Evolutionary conservation across 106 monocot species (phyloP), one percentile per base, ranked within the genome.

Genomic region (Hemerocallis citrina): DNA sequence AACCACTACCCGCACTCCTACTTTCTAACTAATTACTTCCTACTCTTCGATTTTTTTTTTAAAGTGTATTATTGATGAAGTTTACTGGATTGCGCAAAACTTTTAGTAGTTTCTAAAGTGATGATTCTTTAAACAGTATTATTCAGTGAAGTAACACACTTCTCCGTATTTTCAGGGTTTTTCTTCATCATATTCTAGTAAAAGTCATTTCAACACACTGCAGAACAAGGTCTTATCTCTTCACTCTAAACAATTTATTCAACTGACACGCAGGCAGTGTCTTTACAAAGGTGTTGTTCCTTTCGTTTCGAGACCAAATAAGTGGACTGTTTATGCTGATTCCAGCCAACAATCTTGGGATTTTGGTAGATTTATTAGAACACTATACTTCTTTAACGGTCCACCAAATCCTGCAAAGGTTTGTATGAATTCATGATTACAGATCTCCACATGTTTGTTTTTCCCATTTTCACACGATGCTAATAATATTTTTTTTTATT

Each of bases 301-400:
- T 74, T 52, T 67, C 70, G 9, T 30, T 30, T 61, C 74, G 40
- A 79, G 60, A 72, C 21, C 68, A 46, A 70, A 34, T 40, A 72
- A 64, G 47, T 51, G 42, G 22, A 58, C 52, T 12, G 52, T 98
- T 72, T 52, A 60, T 77, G 86, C 96, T 59, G 65, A 79, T 60
- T 68, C 76, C 49, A 72, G 81, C 0, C 48, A 70, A 14, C 79
- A 91, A 77, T 35, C 67, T 69, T 98, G 96, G 96, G 96, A 98
- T 70, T 49, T 98, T 55, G 85, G 91, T 14, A 81, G 96, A 85
- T 98, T 91, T 67, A 27, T 98, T 30, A 79, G 49, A 49, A 91
- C 96, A 36, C 34, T 98, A n/a, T 98, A 82, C 42, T 98, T 98
- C 52, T 98, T 98, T 67, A 98, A 98, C 47, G 91, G 77, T 14